Base-by-base conservation (phyloP, 2,329 filamentous ascomycete species). In the Scleromitrula shiraiana region DNA sequence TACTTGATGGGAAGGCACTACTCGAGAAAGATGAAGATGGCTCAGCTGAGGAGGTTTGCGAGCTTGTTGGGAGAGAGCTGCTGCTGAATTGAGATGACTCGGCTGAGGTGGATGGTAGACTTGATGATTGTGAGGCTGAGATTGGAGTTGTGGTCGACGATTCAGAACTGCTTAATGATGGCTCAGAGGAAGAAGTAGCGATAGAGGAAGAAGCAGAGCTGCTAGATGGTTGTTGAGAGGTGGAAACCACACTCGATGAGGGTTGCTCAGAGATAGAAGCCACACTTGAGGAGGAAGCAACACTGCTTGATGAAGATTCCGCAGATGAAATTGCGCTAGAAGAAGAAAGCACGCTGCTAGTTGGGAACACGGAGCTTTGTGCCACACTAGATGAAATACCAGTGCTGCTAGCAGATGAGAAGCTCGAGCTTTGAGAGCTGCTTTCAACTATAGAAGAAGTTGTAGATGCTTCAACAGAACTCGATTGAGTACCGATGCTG, bases 1-100 rank as follows among this genome's bases (percentile, higher is more conserved):
- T 46, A 23, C 43, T 46, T 10, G 17, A 30, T 24, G 43, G 43
- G 8, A 32, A 10, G n/a, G n/a, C n/a, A n/a, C n/a, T n/a, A n/a
- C n/a, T 33, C 17, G 30, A 22, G 15, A 19, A 17, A 2, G 33
- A 37, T 17, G 20, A 10, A 15, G 37, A 9, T 17, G n/a, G 15
- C 24, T 15, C 22, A 40, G 4, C 26, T 5, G 24, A 41, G 10
- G 24, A 27, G 10, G n/a, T 36, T 36, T 36, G 17, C 8, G 4
- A 36, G 33, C n/a, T 35, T 9, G 32, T 35, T n/a, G 19, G 27
- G 8, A 27, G 7, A 5, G 29, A n/a, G 10, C 10, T 29, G 15
- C 17, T 41, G 12, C 39, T 41, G 5, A 8, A 30, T n/a, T 41
- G n/a, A n/a, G n/a, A n/a, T n/a, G n/a, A n/a, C n/a, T n/a, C n/a